Evolutionary conservation across 805 yeast genomes (phyloP).

Genomic region (Zygosaccharomyces gambellarensis): DNA sequence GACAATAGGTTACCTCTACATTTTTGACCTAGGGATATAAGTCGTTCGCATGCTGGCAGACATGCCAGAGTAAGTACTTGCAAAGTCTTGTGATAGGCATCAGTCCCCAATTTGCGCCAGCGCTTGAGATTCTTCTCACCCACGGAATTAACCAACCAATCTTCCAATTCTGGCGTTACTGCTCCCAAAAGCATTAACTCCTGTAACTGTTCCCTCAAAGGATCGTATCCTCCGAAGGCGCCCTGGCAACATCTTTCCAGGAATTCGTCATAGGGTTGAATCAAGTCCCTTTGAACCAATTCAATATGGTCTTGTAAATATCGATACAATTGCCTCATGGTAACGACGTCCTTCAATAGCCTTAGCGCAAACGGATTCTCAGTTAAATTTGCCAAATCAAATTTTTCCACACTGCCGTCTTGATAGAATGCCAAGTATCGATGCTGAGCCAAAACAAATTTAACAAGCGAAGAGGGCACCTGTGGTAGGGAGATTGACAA

Average conservation of each 20-base stretch:
- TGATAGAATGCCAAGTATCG: conserved; percentile 11
- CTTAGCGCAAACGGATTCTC: conserved; percentile 1
- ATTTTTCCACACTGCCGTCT: conserved; percentile 10
- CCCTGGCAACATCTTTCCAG: conserved; percentile 16
- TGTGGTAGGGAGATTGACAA: conserved; percentile 1
- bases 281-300: conserved; percentile 16
- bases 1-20: conserved; percentile 12
- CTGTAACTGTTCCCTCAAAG: conserved; percentile 28
- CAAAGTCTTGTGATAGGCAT: conserved; percentile 47
- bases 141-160: conserved; percentile 59
- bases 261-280: conserved; percentile 22
- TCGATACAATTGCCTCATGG: conserved; percentile 13
- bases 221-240: conserved; percentile 14
- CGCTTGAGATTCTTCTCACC: conserved; percentile 62
- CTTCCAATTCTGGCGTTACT: conserved; percentile 11
- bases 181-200: conserved; percentile 20
- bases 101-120: conserved; percentile 48
- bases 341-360: conserved; percentile 12
- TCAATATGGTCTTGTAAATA: conserved; percentile 20
- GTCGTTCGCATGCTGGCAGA: conserved; percentile 52
- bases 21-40: conserved; percentile 38
- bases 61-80: conserved; percentile 45
- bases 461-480: not conserved
- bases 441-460: conserved; percentile 4
- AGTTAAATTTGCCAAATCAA: conserved; percentile 9